These are phyloP conservation scores for Echria macrotheca DNA, from an alignment of 495 filamentous ascomycete genomes.

Conservation along the genomic window DNA sequence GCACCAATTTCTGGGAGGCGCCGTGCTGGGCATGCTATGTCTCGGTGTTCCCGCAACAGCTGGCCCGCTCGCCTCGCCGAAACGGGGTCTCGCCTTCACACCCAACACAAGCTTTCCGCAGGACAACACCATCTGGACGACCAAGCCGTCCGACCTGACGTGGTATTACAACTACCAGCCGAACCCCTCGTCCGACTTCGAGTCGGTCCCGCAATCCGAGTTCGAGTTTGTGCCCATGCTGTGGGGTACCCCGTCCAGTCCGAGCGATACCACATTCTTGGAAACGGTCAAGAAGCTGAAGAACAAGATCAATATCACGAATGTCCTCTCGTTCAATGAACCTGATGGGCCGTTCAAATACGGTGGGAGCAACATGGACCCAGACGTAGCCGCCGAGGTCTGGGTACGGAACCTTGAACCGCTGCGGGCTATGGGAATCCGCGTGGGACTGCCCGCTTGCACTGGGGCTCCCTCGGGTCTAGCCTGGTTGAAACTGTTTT, in stretches of 20 bases:
- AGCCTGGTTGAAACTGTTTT: slow-evolving; percentile 58
- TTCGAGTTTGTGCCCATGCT: slow-evolving; percentile 80
- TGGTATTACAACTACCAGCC: slow-evolving; percentile 79
- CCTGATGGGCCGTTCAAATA: slow-evolving; percentile 49
- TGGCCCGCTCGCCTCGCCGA: slow-evolving; percentile 43
- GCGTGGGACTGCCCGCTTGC: slow-evolving; percentile 55
- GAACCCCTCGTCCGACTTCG: slow-evolving; percentile 46
- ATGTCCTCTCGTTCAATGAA: slow-evolving; percentile 71
- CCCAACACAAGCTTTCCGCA: slow-evolving; percentile 41
- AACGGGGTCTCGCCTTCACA: slow-evolving; percentile 67
- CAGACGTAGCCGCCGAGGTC: slow-evolving; percentile 52
- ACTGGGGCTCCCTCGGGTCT: slow-evolving; percentile 52
- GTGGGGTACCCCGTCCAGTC: slow-evolving; percentile 51
- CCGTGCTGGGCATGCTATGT: slow-evolving; percentile 2
- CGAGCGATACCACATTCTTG: slow-evolving; percentile 50
- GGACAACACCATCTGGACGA: slow-evolving; percentile 58
- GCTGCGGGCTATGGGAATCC: slow-evolving; percentile 49
- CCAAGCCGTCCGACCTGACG: slow-evolving; percentile 50
- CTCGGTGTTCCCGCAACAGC: slow-evolving; percentile 11
- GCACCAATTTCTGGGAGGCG: too few relatives aligned
- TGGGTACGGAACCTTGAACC: slow-evolving; percentile 67
- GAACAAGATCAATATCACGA: slow-evolving; percentile 47
- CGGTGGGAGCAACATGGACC: slow-evolving; percentile 56
- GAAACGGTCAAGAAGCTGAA: slow-evolving; percentile 47
- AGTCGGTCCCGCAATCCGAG: slow-evolving; percentile 33